phyloP scores from a whole-genome alignment of 805 yeast genomes.

The Candida chilensis region DNA sequence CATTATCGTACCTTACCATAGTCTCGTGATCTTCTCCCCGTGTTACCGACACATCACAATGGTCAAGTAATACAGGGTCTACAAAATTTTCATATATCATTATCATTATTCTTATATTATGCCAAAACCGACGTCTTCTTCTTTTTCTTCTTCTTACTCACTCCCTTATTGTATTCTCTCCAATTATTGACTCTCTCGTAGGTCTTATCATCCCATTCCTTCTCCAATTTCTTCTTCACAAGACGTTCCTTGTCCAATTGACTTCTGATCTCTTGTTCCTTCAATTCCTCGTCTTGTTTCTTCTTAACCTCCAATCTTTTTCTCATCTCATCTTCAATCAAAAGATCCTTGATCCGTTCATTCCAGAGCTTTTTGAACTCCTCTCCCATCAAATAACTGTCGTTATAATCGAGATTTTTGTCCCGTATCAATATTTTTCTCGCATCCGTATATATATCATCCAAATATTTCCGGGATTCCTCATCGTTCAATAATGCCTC shows the following conservation, averaged over 20 bases:
- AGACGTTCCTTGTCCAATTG: conserved; percentile 16
- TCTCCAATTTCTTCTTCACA: conserved; percentile 22
- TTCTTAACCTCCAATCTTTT: conserved; percentile 29
- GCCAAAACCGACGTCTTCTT: conserved; percentile 33
- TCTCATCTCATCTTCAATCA: conserved; percentile 37
- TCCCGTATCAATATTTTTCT: conserved; percentile 23
- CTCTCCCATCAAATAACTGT: conserved; percentile 19
- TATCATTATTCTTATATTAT: conserved; percentile 6
- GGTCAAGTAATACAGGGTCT: conserved; percentile 4
- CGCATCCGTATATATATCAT: conserved; percentile 33
- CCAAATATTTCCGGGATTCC: conserved; percentile 28
- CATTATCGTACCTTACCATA: no score
- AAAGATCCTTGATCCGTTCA: conserved; percentile 26
- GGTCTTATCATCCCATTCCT: conserved; percentile 53
- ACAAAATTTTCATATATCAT: no score
- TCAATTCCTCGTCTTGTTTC: conserved; percentile 27
- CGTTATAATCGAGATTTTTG: conserved; percentile 23
- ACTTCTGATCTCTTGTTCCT: conserved; percentile 18
- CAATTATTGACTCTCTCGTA: conserved; percentile 52
- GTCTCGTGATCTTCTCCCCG: no score
- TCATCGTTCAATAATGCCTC: conserved; percentile 29
- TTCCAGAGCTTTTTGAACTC: conserved; percentile 31
- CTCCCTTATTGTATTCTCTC: conserved; percentile 38
- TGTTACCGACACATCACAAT: conserved; percentile 1
- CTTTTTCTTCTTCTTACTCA: conserved; percentile 36